phyloP scores from a whole-genome alignment of 371 early-diverging fungal species.

The Mortierella sp. region DNA sequence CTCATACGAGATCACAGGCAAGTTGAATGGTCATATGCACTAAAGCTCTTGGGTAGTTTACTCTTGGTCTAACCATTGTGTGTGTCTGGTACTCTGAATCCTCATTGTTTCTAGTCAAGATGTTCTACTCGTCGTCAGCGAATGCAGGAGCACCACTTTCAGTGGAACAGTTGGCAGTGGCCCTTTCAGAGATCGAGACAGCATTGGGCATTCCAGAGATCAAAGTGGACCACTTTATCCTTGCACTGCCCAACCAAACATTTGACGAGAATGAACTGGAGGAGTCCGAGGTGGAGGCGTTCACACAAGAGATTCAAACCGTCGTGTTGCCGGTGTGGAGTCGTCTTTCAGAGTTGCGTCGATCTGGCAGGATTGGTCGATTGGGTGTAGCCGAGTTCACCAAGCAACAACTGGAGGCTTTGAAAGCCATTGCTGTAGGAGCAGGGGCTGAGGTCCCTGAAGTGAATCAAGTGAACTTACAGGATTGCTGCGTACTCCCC shows the following conservation, averaged over 20 bases:
- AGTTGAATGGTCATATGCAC: neutral
- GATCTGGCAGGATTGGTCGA: conserved; percentile 38
- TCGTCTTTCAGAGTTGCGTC: conserved; percentile 34
- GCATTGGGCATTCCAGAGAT: conserved; percentile 49
- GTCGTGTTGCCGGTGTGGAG: conserved; percentile 38
- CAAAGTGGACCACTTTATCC: conserved; percentile 62
- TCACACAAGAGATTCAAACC: conserved; percentile 17
- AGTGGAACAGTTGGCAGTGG: conserved; percentile 47
- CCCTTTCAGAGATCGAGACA: conserved; percentile 54
- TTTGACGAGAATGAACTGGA: conserved; percentile 54
- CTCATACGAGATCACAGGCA: conserved; percentile 68
- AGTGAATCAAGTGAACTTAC: conserved; percentile 57
- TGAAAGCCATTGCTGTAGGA: conserved; percentile 14
- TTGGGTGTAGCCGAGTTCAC: conserved; percentile 49
- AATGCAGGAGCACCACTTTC: conserved; percentile 30
- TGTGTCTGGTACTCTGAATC: neutral
- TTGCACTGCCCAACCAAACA: conserved; percentile 51
- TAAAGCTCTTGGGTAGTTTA: neutral
- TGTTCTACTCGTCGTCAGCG: conserved; percentile 56
- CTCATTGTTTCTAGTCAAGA: conserved; percentile 53
- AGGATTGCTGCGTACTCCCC: conserved; percentile 63
- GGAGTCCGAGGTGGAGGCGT: conserved; percentile 37
- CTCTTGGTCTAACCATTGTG: neutral
- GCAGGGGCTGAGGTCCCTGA: conserved; percentile 22
- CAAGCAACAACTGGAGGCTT: conserved; percentile 37